These are phyloP conservation scores for Microdochium trichocladiopsis DNA, from an alignment of 2,329 filamentous ascomycete genomes.

Conservation along the genomic window DNA sequence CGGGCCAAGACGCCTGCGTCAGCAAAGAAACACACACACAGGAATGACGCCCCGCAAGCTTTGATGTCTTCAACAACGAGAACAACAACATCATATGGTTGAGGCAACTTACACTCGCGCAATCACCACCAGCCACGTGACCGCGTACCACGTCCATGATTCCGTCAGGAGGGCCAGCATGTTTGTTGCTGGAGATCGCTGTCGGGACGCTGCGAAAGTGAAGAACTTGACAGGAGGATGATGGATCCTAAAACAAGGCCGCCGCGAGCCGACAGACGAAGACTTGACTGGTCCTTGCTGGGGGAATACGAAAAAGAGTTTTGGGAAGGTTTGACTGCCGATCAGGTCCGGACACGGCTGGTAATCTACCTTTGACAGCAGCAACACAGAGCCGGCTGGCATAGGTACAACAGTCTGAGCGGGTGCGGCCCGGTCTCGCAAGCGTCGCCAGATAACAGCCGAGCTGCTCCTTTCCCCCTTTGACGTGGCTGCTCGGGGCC, in stretches of 20 bases:
- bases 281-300: background rate
- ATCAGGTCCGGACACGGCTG: background rate
- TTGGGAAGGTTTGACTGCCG: background rate
- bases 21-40: too few relatives aligned
- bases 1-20: too few relatives aligned
- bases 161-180: slow-evolving; percentile 20
- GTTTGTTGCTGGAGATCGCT: too few relatives aligned
- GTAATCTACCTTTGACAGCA: background rate
- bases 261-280: background rate
- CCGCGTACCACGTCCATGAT: slow-evolving; percentile 36
- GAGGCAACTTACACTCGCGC: slow-evolving; percentile 27
- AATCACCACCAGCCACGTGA: slow-evolving; percentile 29
- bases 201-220: background rate
- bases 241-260: background rate
- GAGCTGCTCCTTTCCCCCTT: background rate
- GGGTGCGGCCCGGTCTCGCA: background rate
- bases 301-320: background rate
- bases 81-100: too few relatives aligned
- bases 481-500: background rate
- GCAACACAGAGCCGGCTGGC: background rate
- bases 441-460: background rate
- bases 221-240: background rate
- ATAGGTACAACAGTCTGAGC: background rate
- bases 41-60: too few relatives aligned
- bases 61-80: too few relatives aligned